Evolutionary conservation across 805 yeast species (phyloP).

Genomic region (Sugiyamaella qingdaonensis): DNA sequence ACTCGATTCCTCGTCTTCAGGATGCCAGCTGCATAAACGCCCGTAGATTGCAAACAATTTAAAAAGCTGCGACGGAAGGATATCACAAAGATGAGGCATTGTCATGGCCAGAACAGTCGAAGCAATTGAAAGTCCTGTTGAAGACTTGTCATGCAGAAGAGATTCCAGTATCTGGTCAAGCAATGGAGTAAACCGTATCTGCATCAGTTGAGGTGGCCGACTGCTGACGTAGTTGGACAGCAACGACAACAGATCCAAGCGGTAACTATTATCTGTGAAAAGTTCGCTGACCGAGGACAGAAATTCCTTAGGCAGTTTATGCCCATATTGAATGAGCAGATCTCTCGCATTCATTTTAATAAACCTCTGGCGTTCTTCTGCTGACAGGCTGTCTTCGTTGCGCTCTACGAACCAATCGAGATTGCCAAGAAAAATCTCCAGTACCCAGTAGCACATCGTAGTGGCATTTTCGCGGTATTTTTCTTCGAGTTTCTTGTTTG

Average conservation of each 20-base stretch:
- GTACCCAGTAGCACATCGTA: slow-evolving; percentile 22
- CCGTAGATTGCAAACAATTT: slow-evolving; percentile 44
- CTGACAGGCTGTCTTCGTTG: slow-evolving; percentile 11
- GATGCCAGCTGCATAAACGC: slow-evolving; percentile 36
- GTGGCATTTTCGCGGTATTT: slow-evolving; percentile 22
- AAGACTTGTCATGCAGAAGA: slow-evolving; percentile 40
- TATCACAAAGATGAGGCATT: slow-evolving; percentile 44
- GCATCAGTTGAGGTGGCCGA: slow-evolving; percentile 30
- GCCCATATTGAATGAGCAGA: slow-evolving; percentile 42
- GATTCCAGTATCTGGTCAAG: slow-evolving; percentile 39
- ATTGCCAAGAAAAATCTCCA: slow-evolving; percentile 25
- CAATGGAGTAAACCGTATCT: slow-evolving; percentile 36
- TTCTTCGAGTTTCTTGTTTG: slow-evolving; percentile 14
- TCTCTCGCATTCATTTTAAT: slow-evolving; percentile 42
- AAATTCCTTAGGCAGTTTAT: slow-evolving; percentile 36
- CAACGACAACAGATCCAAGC: slow-evolving; percentile 40
- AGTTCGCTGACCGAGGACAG: slow-evolving; percentile 37
- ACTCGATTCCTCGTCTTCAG: slow-evolving; percentile 11
- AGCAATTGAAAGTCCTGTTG: slow-evolving; percentile 37
- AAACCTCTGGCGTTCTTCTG: slow-evolving; percentile 48
- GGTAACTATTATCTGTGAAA: slow-evolving; percentile 32
- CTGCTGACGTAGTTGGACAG: slow-evolving; percentile 37
- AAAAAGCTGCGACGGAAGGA: slow-evolving; percentile 34
- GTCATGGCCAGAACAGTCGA: slow-evolving; percentile 39
- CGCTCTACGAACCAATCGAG: slow-evolving; percentile 1